Evolutionary conservation across 2,329 filamentous ascomycete genomes (phyloP).

Genomic region (Dactylellina cionopaga): DNA sequence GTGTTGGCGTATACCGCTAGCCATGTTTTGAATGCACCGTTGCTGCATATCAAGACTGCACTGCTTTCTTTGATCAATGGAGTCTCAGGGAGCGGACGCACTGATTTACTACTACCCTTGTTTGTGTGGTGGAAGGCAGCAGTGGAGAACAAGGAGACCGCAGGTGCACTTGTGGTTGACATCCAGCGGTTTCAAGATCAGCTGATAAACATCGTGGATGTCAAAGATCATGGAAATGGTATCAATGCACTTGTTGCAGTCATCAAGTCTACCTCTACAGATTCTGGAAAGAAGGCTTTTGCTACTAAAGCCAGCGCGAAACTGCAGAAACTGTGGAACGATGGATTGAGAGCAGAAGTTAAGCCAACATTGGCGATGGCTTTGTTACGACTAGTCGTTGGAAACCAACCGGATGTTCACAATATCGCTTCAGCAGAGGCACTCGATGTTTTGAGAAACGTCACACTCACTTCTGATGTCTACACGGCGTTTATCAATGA

Average conservation of each 20-base stretch:
- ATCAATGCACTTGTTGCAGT: constrained; percentile 64
- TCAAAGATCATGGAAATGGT: constrained; percentile 68
- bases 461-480: constrained; percentile 69
- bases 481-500: constrained; percentile 41
- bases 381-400: constrained; percentile 43
- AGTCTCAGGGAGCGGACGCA: constrained; percentile 77
- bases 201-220: constrained; percentile 66
- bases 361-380: constrained; percentile 53
- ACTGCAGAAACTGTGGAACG: constrained; percentile 35
- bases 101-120: constrained; percentile 78
- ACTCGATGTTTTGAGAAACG: constrained; percentile 75
- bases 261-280: constrained; percentile 31
- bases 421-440: constrained; percentile 68
- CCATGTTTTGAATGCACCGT: constrained; percentile 75
- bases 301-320: constrained; percentile 53
- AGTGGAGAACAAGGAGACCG: constrained; percentile 64
- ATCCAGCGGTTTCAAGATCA: constrained; percentile 65
- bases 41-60: constrained; percentile 74
- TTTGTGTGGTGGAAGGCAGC: constrained; percentile 75
- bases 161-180: constrained; percentile 63
- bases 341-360: constrained; percentile 36
- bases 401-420: constrained; percentile 54
- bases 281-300: constrained; percentile 20
- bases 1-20: constrained; percentile 78
- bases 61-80: constrained; percentile 78